These are phyloP conservation scores for Aspergillus coremiiformis DNA, from an alignment of 495 filamentous ascomycete species.

Conservation along the genomic window DNA sequence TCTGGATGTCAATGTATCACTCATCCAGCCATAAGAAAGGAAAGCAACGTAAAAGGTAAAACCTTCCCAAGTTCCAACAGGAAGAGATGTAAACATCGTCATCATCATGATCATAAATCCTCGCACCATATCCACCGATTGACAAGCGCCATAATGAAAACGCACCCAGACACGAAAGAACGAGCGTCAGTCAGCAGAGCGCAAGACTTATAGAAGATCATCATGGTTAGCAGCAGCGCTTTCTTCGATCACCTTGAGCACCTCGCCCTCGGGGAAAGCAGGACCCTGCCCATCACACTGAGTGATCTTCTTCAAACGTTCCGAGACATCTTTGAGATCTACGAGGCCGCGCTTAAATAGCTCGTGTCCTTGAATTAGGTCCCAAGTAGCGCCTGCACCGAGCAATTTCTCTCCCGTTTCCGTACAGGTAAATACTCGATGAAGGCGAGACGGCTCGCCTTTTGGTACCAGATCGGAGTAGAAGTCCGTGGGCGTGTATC, in stretches of 20 bases:
- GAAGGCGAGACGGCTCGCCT: slow-evolving; percentile 42
- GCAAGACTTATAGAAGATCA: slow-evolving; percentile 54
- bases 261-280: slow-evolving; percentile 73
- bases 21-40: not conserved
- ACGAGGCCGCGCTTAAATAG: slow-evolving; percentile 74
- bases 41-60: not conserved
- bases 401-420: slow-evolving; percentile 68
- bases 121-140: not conserved
- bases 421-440: slow-evolving; percentile 60
- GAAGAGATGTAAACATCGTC: slow-evolving; percentile 11
- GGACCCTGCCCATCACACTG: slow-evolving; percentile 88
- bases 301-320: slow-evolving; percentile 64
- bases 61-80: not conserved
- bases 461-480: slow-evolving; percentile 33
- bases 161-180: slow-evolving; percentile 2
- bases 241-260: slow-evolving; percentile 68
- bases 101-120: slow-evolving; percentile 3
- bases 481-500: slow-evolving; percentile 68
- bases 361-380: slow-evolving; percentile 77
- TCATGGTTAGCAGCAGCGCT: slow-evolving; percentile 67
- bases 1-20: not conserved
- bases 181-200: slow-evolving; percentile 3
- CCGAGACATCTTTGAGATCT: slow-evolving; percentile 72
- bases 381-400: slow-evolving; percentile 80
- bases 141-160: not conserved